These are phyloP conservation scores for Hydnomerulius pinastri DNA, from an alignment of 768 basidiomycete species.

Conservation along the genomic window DNA sequence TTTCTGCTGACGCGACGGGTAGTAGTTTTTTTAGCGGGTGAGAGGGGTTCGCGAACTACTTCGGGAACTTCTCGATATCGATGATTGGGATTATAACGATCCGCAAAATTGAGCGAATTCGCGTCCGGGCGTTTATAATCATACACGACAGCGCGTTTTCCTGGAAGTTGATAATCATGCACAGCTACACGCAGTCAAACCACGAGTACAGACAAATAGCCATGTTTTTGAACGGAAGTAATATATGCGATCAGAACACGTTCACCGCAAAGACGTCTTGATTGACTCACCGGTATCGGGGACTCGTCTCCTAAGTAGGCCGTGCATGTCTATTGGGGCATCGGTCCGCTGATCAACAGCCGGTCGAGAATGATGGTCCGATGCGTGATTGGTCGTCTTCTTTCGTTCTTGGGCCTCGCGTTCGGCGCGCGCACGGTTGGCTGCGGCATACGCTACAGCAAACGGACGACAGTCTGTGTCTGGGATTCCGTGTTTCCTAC, in stretches of 20 bases:
- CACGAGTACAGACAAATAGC: no score
- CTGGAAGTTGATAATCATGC: constrained; percentile 21
- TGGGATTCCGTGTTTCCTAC: constrained; percentile 80
- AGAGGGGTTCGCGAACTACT: constrained; percentile 7
- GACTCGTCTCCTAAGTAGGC: constrained; percentile 42
- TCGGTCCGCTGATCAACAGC: constrained; percentile 30
- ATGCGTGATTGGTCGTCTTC: constrained; percentile 28
- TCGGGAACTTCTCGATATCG: constrained; percentile 10
- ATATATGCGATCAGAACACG: constrained; percentile 29
- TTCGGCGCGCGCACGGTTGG: constrained; percentile 56
- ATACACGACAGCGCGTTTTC: constrained; percentile 12
- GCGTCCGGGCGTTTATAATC: constrained; percentile 19
- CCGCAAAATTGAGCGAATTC: constrained; percentile 33
- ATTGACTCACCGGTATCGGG: constrained; percentile 48
- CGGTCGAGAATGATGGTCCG: constrained; percentile 23
- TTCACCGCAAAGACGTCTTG: constrained; percentile 17
- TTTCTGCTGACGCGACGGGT: constrained; percentile 35
- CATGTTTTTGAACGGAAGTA: constrained; percentile 18
- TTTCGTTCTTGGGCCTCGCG: constrained; percentile 44
- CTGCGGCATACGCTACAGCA: constrained; percentile 84
- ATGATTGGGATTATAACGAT: constrained; percentile 39
- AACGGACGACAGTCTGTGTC: constrained; percentile 82
- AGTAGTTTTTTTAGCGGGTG: constrained; percentile 17
- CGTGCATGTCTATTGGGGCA: constrained; percentile 38
- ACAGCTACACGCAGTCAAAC: constrained; percentile 25